phyloP scores from a whole-genome alignment of 768 basidiomycete genomes.

The Mycena epipterygia region DNA sequence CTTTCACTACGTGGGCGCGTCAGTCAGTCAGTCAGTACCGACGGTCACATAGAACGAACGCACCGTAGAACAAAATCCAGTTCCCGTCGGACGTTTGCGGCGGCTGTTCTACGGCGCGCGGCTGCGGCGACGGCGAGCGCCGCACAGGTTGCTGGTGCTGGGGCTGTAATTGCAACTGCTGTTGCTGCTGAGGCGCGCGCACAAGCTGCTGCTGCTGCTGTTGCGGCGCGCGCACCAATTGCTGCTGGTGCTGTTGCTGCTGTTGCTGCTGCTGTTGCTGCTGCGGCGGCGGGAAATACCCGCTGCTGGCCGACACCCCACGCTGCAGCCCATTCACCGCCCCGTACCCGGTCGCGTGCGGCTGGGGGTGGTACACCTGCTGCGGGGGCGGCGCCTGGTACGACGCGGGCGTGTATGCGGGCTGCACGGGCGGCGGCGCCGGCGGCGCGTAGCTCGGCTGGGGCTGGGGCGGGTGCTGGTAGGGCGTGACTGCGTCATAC shows the following conservation, averaged over 20 bases:
- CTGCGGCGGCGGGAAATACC: slow-evolving; percentile 52
- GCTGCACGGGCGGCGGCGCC: slow-evolving; percentile 44
- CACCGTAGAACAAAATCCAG: slow-evolving; percentile 91
- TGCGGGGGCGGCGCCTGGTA: slow-evolving; percentile 37
- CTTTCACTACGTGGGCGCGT: slow-evolving; percentile 73
- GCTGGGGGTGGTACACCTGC: slow-evolving; percentile 40
- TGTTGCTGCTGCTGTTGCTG: slow-evolving; percentile 40
- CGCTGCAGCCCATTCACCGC: slow-evolving; percentile 46
- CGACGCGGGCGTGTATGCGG: slow-evolving; percentile 36
- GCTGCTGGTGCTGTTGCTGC: slow-evolving; percentile 40
- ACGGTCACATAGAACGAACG: slow-evolving; percentile 45
- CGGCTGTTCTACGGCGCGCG: slow-evolving; percentile 42
- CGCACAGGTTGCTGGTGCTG: slow-evolving; percentile 48
- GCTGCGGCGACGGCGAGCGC: slow-evolving; percentile 67
- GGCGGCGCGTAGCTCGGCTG: slow-evolving; percentile 52
- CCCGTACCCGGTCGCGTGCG: slow-evolving; percentile 37
- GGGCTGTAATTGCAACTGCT: slow-evolving; percentile 45
- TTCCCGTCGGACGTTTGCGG: slow-evolving; percentile 82
- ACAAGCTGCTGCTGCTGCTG: slow-evolving; percentile 40
- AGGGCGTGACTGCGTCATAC: slow-evolving; percentile 56
- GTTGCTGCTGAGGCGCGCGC: slow-evolving; percentile 31
- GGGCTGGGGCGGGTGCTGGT: slow-evolving; percentile 50
- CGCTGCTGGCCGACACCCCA: slow-evolving; percentile 40
- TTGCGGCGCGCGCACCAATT: slow-evolving; percentile 28
- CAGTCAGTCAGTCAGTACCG: slow-evolving; percentile 5